Conservation (phyloP, 768 basidiomycete species). For the Serpula lacrymans region DNA sequence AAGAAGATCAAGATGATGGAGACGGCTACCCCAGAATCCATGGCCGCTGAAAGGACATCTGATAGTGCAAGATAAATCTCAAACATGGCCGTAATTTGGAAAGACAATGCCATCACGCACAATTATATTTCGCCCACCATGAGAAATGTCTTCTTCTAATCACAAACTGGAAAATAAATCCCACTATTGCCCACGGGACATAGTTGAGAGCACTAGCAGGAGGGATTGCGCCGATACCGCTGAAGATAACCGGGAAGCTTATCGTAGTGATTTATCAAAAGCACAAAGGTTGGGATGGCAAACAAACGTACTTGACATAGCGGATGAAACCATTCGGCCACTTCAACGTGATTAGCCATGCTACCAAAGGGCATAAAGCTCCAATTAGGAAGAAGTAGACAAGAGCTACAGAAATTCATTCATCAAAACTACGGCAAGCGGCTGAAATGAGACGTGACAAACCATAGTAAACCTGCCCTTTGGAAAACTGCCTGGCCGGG, state of each 20-base stretch:
- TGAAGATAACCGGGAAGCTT: constrained; percentile 49
- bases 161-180: constrained; percentile 63
- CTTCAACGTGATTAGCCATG: constrained; percentile 50
- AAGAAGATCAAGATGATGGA: constrained; percentile 57
- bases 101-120: constrained; percentile 17
- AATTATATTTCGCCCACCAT: constrained; percentile 63
- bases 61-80: neutral
- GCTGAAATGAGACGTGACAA: constrained; percentile 3
- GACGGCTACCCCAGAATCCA: constrained; percentile 69
- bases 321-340: constrained; percentile 63
- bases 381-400: constrained; percentile 79
- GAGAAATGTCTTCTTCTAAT: constrained; percentile 58
- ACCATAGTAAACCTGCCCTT: constrained; percentile 58
- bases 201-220: constrained; percentile 67
- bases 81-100: neutral
- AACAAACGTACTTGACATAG: constrained; percentile 55
- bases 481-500: constrained; percentile 65
- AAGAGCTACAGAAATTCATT: constrained; percentile 29
- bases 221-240: constrained; percentile 57
- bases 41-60: constrained; percentile 68
- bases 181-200: constrained; percentile 62
- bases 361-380: constrained; percentile 52
- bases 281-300: neutral
- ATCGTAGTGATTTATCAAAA: constrained; percentile 32
- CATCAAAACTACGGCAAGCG: neutral